phyloP scores from a whole-genome alignment of 1,284 basidiomycete species.

The Chalciporus piperatoides region DNA sequence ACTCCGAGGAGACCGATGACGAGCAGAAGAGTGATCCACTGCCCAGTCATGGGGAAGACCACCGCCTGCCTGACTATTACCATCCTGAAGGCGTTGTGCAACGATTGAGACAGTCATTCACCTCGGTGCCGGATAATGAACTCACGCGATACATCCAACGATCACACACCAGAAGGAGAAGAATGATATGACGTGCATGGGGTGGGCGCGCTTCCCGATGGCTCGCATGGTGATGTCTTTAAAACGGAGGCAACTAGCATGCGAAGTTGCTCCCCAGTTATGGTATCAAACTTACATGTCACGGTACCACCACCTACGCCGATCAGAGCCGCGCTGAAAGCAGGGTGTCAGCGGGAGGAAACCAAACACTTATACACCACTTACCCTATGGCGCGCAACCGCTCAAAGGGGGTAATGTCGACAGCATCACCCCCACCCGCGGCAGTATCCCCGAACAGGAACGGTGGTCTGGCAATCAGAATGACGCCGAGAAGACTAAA shows the following conservation, averaged over 20 bases:
- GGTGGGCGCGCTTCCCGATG: slow-evolving; percentile 70
- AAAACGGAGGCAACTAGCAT: neutral
- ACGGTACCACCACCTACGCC: slow-evolving; percentile 61
- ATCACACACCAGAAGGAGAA: slow-evolving; percentile 65
- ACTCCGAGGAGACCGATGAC: slow-evolving; percentile 46
- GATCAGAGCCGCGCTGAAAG: slow-evolving; percentile 46
- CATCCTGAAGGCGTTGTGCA: slow-evolving; percentile 12
- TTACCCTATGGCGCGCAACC: slow-evolving; percentile 52
- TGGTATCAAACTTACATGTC: slow-evolving; percentile 31
- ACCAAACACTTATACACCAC: slow-evolving; percentile 9
- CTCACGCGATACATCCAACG: slow-evolving; percentile 47
- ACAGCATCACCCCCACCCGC: slow-evolving; percentile 18
- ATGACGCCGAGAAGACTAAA: slow-evolving; percentile 59
- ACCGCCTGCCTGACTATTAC: slow-evolving; percentile 27
- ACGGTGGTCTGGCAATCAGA: slow-evolving; percentile 54
- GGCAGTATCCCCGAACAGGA: slow-evolving; percentile 40
- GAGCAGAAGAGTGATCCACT: slow-evolving; percentile 35
- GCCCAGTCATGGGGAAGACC: slow-evolving; percentile 39
- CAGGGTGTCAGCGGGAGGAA: slow-evolving; percentile 1
- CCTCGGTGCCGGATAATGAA: neutral
- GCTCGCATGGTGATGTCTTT: slow-evolving; percentile 64
- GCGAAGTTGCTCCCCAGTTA: neutral
- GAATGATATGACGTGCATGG: slow-evolving; percentile 68
- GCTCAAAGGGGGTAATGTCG: slow-evolving; percentile 38
- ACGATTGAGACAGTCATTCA: slow-evolving; percentile 5